phyloP scores from a whole-genome alignment of 192 early-diverging fungal genomes.

The Backusella parvicylindrica region DNA sequence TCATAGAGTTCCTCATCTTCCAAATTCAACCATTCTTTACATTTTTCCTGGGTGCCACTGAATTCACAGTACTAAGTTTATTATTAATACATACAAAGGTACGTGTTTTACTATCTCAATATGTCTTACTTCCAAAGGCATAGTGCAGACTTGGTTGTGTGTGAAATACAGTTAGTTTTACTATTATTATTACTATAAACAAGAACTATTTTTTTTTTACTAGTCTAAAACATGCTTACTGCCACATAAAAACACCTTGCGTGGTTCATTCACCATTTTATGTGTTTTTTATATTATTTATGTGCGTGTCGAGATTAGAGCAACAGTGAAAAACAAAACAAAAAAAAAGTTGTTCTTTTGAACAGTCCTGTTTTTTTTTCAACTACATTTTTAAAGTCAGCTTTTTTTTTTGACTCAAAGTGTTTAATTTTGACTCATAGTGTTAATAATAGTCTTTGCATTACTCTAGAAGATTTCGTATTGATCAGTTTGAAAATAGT shows the following conservation, averaged over 20 bases:
- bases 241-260: slow-evolving; percentile 41
- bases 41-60: slow-evolving; percentile 76
- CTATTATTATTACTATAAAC: background rate
- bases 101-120: background rate
- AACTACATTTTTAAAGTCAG: background rate
- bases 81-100: background rate
- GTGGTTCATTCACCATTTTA: slow-evolving; percentile 18
- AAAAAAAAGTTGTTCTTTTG: background rate
- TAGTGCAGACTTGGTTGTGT: slow-evolving; percentile 32
- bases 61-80: slow-evolving; percentile 84
- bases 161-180: background rate
- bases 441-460: background rate
- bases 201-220: background rate
- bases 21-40: slow-evolving; percentile 71
- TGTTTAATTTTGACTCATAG: background rate
- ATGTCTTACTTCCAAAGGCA: slow-evolving; percentile 48
- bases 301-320: background rate
- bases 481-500: too few species aligned
- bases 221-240: slow-evolving; percentile 27
- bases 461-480: too few species aligned
- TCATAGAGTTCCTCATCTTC: slow-evolving; percentile 57
- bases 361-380: slow-evolving; percentile 1
- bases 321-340: background rate
- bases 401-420: background rate
- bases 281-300: background rate